phyloP scores from a whole-genome alignment of 2,329 filamentous ascomycete genomes.

The Ambrosiella cleistominuta region DNA sequence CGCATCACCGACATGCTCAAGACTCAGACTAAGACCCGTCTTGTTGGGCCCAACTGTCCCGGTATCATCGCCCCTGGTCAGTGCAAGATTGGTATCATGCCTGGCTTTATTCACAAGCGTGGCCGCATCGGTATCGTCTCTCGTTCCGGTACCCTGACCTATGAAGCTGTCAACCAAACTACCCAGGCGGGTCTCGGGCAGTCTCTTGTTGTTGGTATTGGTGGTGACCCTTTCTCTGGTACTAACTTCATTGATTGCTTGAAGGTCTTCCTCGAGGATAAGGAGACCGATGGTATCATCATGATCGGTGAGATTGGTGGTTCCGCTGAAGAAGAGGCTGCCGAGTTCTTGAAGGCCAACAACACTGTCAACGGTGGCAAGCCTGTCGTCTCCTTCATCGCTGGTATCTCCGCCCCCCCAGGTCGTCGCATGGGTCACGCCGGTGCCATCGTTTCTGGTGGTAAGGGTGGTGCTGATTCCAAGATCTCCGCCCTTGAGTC shows the following conservation, averaged over 20 bases:
- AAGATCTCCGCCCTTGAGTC: slow-evolving; percentile 92
- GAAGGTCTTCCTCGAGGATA: slow-evolving; percentile 86
- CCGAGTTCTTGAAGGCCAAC: slow-evolving; percentile 82
- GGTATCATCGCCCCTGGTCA: slow-evolving; percentile 88
- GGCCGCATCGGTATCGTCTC: slow-evolving; percentile 97
- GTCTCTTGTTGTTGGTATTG: slow-evolving; percentile 94
- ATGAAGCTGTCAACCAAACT: slow-evolving; percentile 99
- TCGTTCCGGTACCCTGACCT: slow-evolving; percentile 92
- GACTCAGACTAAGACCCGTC: slow-evolving; percentile 88
- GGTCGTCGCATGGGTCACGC: slow-evolving; percentile 97
- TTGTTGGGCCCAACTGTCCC: slow-evolving; percentile 95
- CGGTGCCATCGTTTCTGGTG: slow-evolving; percentile 91
- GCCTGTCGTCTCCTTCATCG: slow-evolving; percentile 95
- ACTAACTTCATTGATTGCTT: slow-evolving; percentile 99
- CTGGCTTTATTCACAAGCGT: slow-evolving; percentile 99
- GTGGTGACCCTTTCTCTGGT: slow-evolving; percentile 94
- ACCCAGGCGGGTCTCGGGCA: slow-evolving; percentile 92
- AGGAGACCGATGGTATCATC: slow-evolving; percentile 96
- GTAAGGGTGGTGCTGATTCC: slow-evolving; percentile 93
- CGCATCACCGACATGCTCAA: slow-evolving; percentile 97
- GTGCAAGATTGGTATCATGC: slow-evolving; percentile 99
- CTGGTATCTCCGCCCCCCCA: slow-evolving; percentile 90
- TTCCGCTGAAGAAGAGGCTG: slow-evolving; percentile 91
- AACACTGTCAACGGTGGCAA: slow-evolving; percentile 75
- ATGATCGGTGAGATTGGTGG: slow-evolving; percentile 99